Percentiles rank a stretch among this genome's conserved stretches.
phyloP scores from a whole-genome alignment of 2,329 filamentous ascomycete genomes.

The Coniella lustricola region DNA sequence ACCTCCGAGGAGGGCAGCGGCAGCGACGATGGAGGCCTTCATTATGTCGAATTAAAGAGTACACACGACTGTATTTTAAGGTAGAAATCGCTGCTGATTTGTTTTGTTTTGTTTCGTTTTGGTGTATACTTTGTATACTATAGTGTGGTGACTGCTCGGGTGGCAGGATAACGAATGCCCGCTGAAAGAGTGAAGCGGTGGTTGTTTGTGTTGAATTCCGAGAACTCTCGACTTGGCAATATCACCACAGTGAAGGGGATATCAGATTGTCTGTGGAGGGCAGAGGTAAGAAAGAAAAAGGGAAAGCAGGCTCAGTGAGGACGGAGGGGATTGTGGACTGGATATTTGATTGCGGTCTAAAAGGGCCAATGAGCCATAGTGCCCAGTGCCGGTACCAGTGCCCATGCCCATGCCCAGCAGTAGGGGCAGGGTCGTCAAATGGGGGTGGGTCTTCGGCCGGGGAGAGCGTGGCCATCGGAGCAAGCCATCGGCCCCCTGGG shows the following conservation, averaged over 20 bases:
- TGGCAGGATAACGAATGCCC: slow-evolving; percentile 57
- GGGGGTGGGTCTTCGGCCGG: too few species aligned
- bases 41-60: slow-evolving; percentile 43
- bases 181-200: slow-evolving; percentile 86
- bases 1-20: slow-evolving; percentile 52
- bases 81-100: slow-evolving; percentile 5
- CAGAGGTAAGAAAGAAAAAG: slow-evolving; percentile 26
- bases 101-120: slow-evolving; percentile 24
- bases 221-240: slow-evolving; percentile 42
- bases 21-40: slow-evolving; percentile 65
- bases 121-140: slow-evolving; percentile 23
- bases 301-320: slow-evolving; percentile 26
- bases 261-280: slow-evolving; percentile 32
- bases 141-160: too few species aligned
- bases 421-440: too few species aligned
- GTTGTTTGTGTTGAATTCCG: slow-evolving; percentile 28
- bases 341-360: slow-evolving; percentile 3
- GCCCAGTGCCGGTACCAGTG: too few species aligned
- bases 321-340: slow-evolving; percentile 22
- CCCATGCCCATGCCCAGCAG: too few species aligned
- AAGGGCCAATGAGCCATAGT: not conserved
- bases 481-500: too few species aligned
- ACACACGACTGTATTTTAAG: not conserved
- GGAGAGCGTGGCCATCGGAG: too few species aligned
- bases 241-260: slow-evolving; percentile 39